Evolutionary conservation across 2,329 filamentous ascomycete species (phyloP).

Genomic region (Scytalidium lignicola): DNA sequence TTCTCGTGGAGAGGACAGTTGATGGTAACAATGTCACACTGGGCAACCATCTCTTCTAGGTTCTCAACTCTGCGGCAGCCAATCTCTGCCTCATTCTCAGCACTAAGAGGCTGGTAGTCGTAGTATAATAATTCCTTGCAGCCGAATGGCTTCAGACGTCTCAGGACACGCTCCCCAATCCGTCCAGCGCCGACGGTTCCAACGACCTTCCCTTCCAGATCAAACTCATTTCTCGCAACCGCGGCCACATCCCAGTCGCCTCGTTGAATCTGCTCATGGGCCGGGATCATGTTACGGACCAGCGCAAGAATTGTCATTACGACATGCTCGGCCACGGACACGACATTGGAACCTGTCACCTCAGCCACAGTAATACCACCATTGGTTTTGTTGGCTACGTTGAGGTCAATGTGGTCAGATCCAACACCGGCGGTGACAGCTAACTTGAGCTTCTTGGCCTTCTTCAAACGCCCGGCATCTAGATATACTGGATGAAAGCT

Average conservation of each 20-base stretch:
- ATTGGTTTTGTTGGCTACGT: constrained; percentile 92
- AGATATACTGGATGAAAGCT: constrained; percentile 99
- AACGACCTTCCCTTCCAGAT: constrained; percentile 91
- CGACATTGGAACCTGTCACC: constrained; percentile 93
- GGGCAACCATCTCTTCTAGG: constrained; percentile 83
- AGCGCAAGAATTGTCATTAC: constrained; percentile 94
- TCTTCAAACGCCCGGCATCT: constrained; percentile 89
- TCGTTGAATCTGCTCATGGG: constrained; percentile 79
- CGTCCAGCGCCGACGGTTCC: constrained; percentile 93
- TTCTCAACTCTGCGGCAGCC: constrained; percentile 79
- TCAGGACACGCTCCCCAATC: constrained; percentile 92
- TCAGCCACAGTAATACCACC: constrained; percentile 92
- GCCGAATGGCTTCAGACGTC: constrained; percentile 90
- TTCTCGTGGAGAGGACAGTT: constrained; percentile 98
- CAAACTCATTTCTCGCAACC: constrained; percentile 93
- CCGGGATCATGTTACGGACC: constrained; percentile 94
- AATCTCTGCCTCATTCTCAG: constrained; percentile 87
- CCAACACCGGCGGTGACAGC: constrained; percentile 96
- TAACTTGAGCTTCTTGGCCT: constrained; percentile 98
- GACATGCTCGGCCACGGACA: constrained; percentile 95
- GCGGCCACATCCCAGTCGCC: constrained; percentile 92
- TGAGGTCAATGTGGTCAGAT: constrained; percentile 95
- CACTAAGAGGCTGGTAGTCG: constrained; percentile 85
- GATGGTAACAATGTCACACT: constrained; percentile 95
- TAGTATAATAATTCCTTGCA: constrained; percentile 98